Evolutionary conservation across 139 green algal species (phyloP).

Genomic region (Coccomyxa sp.): DNA sequence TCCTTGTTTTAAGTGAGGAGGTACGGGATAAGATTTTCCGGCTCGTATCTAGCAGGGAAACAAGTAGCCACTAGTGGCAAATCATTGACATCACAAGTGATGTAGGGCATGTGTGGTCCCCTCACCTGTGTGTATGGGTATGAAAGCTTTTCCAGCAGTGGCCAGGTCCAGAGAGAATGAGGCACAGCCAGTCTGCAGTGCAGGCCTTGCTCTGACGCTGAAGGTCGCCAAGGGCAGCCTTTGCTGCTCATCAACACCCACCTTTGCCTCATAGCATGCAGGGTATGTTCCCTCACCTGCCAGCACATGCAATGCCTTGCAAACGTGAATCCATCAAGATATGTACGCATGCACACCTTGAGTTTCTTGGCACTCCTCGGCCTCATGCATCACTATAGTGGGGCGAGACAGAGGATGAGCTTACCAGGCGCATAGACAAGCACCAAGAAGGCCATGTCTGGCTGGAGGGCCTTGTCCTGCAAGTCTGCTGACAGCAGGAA

Average conservation of each 20-base stretch:
- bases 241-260: neutral
- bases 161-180: no score
- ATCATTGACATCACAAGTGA: no score
- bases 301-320: neutral
- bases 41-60: no score
- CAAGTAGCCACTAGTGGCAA: no score
- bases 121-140: no score
- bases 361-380: neutral
- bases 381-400: neutral
- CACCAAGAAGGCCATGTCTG: neutral
- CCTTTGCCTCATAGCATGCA: neutral
- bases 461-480: neutral
- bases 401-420: neutral
- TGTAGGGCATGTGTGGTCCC: no score
- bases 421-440: neutral
- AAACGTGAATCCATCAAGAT: neutral
- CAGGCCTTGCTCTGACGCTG: neutral
- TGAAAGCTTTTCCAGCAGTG: no score
- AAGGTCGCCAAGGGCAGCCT: neutral
- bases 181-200: neutral
- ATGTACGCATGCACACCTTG: neutral
- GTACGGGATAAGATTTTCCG: no score
- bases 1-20: no score
- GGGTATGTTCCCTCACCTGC: no score
- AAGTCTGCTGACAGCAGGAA: neutral